A percentile compares a stretch with the other conserved stretches of the same genome.
Evolutionary conservation across 2,329 filamentous ascomycete species (phyloP).

Genomic region (Diaporthe sp.): DNA sequence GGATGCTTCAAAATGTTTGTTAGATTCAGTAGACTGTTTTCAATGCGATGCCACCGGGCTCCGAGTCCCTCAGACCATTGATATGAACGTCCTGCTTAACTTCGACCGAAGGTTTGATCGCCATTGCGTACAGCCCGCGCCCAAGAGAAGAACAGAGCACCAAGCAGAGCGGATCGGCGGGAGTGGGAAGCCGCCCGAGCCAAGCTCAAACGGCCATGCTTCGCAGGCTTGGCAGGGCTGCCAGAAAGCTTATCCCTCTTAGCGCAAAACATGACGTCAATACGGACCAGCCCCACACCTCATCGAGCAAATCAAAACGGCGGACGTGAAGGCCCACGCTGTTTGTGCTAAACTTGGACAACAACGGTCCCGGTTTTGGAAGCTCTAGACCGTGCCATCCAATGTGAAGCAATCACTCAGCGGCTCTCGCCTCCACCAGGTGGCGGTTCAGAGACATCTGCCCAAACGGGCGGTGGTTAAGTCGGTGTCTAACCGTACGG

Average conservation of each 20-base stretch:
- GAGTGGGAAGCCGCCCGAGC: slow-evolving; percentile 18
- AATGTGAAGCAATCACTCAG: neutral
- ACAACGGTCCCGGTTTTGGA: neutral
- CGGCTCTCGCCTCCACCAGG: neutral
- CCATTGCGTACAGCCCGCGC: neutral
- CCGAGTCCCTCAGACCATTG: neutral
- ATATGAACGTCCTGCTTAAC: neutral
- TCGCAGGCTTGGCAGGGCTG: slow-evolving; percentile 17
- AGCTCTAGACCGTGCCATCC: slow-evolving; percentile 10
- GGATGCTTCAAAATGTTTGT: neutral
- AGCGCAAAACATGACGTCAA: slow-evolving; percentile 3
- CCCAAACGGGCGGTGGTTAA: no score
- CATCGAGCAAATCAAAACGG: neutral
- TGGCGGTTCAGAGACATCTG: no score
- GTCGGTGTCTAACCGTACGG: neutral
- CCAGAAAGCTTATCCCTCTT: slow-evolving; percentile 22
- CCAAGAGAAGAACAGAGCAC: neutral
- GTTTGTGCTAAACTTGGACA: neutral
- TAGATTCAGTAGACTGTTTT: neutral
- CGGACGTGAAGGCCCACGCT: neutral
- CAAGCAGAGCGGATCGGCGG: neutral
- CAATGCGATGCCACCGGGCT: neutral
- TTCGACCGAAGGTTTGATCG: neutral
- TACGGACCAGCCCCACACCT: neutral
- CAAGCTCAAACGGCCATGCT: slow-evolving; percentile 10